Evolutionary conservation across 768 basidiomycete genomes (phyloP), one percentile per base, ranked within the genome.

Genomic region (Chalciporus piperatus): DNA sequence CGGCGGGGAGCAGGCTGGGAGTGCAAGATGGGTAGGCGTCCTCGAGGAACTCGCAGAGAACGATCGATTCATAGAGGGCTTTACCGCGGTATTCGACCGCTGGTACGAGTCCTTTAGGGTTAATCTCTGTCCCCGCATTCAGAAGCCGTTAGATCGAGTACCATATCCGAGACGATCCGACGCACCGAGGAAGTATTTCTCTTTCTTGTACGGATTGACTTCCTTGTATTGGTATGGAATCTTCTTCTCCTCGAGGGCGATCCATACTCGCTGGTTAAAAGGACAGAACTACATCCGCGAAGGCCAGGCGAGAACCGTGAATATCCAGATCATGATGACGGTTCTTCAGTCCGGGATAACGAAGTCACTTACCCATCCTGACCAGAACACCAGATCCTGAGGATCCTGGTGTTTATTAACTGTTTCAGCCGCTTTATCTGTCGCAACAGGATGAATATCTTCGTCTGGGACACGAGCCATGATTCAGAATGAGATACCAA

Each of bases 61-160:
- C 72, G 47, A 83, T 73, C 4, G 81, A 83, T 57, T 87, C 85
- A 68, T 87, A 83, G 5, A 88, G 61, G 1, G 82, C 79, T 50
- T 74, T 76, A 16, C 70, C 72, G 30, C 70, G 61, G 49, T 79
- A 78, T 47, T 79, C 77, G 62, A 83, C 72, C 0, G 77, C 72
- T 0, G 86, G 85, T 11, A 89, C 85, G 40, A 87, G 76, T 6
- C 87, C 86, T 59, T 82, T 84, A 0, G 87, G 85, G 53, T 85
- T 86, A 58, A 88, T 76, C 30, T 72, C 74, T 72, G 61, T 42
- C 54, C n/a, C n/a, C n/a, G n/a, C 30, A 32, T 11, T 8, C 28
- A 12, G 30, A 32, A 13, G 1, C 11, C 1, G 11, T 32, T 12
- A 32, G 30, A 7, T 32, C 13, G 12, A 32, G 30, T 32, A 32